phyloP scores from a whole-genome alignment of 345 rosid genomes.

The Eucalyptus tenuipes region DNA sequence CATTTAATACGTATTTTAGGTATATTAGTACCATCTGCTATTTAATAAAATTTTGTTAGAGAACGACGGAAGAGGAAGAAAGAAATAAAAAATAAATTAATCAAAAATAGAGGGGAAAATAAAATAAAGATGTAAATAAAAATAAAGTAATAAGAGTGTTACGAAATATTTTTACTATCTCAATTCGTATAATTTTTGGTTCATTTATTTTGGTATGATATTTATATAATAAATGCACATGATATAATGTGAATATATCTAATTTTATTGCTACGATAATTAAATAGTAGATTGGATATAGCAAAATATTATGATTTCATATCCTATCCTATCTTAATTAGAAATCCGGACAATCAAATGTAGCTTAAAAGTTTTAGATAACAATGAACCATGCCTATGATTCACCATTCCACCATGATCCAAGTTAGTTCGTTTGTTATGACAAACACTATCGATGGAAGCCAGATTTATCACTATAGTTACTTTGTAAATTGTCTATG shows the following conservation, averaged over 20 bases:
- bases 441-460: rapidly evolving
- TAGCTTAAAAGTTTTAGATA: neutral
- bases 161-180: too few relatives aligned
- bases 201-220: rapidly evolving
- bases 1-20: too few relatives aligned
- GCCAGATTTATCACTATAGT: rapidly evolving
- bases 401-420: neutral
- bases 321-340: rapidly evolving
- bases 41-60: too few relatives aligned
- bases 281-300: too few relatives aligned
- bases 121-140: too few relatives aligned
- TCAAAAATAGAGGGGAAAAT: rapidly evolving
- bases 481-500: rapidly evolving
- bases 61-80: too few relatives aligned
- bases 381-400: neutral
- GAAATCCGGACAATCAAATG: rapidly evolving
- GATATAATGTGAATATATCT: rapidly evolving
- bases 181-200: rapidly evolving
- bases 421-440: neutral
- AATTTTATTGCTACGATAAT: too few relatives aligned
- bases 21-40: too few relatives aligned
- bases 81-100: too few relatives aligned
- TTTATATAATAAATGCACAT: rapidly evolving
- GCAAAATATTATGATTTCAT: rapidly evolving
- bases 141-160: too few relatives aligned